Evolutionary conservation across 108 stramenopile species (phyloP).

Genomic region (Pseudonitzschia pungens): DNA sequence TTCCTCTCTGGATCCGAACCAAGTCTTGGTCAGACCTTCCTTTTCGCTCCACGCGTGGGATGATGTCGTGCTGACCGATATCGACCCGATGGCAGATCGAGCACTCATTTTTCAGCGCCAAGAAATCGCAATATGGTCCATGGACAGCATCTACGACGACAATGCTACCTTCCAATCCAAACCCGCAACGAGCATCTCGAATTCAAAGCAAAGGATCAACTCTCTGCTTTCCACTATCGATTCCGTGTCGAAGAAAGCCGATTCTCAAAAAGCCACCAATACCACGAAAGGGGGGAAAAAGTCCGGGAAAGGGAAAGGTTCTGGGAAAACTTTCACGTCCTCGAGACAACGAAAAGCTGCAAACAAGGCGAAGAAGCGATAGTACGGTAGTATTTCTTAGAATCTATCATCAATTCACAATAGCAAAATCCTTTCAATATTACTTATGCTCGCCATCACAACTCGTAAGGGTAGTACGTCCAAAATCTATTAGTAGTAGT

Average conservation of each 20-base stretch:
- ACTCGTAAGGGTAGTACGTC: no score
- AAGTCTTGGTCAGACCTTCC: slow-evolving; percentile 38
- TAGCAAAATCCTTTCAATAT: no score
- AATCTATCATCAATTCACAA: no score
- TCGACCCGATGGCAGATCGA: slow-evolving; percentile 23
- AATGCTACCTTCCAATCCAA: not conserved
- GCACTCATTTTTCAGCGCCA: slow-evolving; percentile 44
- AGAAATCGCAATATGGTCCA: slow-evolving; percentile 76
- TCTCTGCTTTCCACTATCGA: slow-evolving; percentile 46
- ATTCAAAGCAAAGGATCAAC: slow-evolving; percentile 41
- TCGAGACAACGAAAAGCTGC: slow-evolving; percentile 13
- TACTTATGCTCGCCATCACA: no score
- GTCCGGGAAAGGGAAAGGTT: not conserved
- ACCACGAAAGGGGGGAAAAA: slow-evolving; percentile 3
- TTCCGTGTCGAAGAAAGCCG: slow-evolving; percentile 6
- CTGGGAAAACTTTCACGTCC: not conserved
- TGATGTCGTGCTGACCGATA: slow-evolving; percentile 9
- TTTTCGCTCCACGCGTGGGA: slow-evolving; percentile 20
- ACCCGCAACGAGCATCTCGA: slow-evolving; percentile 27
- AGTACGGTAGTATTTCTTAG: not conserved
- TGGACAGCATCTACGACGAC: slow-evolving; percentile 44
- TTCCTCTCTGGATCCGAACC: slow-evolving; percentile 20
- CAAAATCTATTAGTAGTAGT: no score
- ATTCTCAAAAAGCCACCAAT: not conserved
- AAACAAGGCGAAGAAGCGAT: not conserved